Evolutionary conservation across 345 rosid species (phyloP).

Genomic region (Murraya koenigii): DNA sequence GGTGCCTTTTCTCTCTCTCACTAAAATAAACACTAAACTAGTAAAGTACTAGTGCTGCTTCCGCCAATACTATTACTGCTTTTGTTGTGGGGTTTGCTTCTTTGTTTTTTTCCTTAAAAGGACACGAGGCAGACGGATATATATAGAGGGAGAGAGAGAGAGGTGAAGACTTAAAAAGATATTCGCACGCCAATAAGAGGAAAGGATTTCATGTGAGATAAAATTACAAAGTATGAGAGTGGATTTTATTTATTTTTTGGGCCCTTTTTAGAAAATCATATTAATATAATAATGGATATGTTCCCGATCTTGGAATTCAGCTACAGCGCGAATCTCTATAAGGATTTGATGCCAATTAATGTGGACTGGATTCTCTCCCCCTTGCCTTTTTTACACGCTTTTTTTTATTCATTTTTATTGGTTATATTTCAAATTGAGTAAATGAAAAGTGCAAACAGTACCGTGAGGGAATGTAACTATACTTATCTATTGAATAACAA

Average conservation of each 20-base stretch:
- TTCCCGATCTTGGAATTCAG: constrained; percentile 62
- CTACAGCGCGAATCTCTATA: constrained; percentile 71
- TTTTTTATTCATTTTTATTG: constrained; percentile 5
- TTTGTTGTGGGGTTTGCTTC: not conserved
- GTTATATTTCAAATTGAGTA: not conserved
- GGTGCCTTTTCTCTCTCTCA: not conserved
- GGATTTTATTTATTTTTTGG: not conserved
- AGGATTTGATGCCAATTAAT: constrained; percentile 75
- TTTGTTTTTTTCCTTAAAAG: too few species aligned
- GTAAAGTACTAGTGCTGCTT: not conserved
- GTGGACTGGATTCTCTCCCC: constrained; percentile 43
- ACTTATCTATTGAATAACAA: too few species aligned
- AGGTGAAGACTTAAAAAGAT: too few species aligned
- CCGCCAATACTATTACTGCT: not conserved
- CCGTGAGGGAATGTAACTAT: too few species aligned
- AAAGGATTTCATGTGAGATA: not conserved
- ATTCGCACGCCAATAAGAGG: too few species aligned
- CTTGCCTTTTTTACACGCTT: constrained; percentile 24
- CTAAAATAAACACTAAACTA: not conserved
- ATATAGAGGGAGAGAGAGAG: too few species aligned
- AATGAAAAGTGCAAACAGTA: too few species aligned
- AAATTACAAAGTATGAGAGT: not conserved
- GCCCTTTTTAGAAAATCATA: not conserved
- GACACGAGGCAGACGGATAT: not conserved
- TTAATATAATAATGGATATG: constrained; percentile 22